Evolutionary conservation across 345 rosid genomes (phyloP), one percentile per base, ranked within the genome.

Genomic region (Carallia brachiata): DNA sequence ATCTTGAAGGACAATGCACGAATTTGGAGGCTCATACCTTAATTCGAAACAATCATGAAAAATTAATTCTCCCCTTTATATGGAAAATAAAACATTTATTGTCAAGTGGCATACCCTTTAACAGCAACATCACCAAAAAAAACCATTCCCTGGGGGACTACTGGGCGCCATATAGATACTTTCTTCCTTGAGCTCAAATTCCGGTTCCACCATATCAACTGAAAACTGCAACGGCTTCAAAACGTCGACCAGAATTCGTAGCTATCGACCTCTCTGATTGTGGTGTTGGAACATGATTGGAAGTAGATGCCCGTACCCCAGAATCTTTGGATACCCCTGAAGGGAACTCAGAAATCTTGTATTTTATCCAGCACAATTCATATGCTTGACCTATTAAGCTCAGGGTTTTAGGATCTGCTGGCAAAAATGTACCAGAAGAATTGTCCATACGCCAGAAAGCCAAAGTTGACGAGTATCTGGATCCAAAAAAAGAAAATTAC

Each of bases 81-180:
- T 61, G 68, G 52, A 23, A 58, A 70, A 34, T 57, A 66, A 61
- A 16, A 23, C 32, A 72, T 23, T 37, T 13, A 50, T 30, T 40
- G 58, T 39, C 6, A 59, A 68, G 55, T 19, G 69, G 53, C 88
- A 19, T 83, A 95, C 99, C 99, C 99, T 75, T 81, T 83, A 79
- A 95, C 87, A 76, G 97, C 97, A 77, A 92, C 81, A 84, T 95
- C 99, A 67, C 99, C 97, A 68, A 95, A 95, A 84, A 83, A 95
- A 47, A 87, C 93, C 92, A 87, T 85, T 68, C 97, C 93, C 36
- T 80, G 87, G 44, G 96, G 79, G 72, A 90, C 83, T 3, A 77
- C 68, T 5, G 97, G 99, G 52, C 97, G 97, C 99, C 99, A 95
- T 76, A 95, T 68, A 6, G 99, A 95, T 62, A 92, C 61, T 79